Conservation (phyloP, 148 eudicot species). For the Rhododendron mucronatum region DNA sequence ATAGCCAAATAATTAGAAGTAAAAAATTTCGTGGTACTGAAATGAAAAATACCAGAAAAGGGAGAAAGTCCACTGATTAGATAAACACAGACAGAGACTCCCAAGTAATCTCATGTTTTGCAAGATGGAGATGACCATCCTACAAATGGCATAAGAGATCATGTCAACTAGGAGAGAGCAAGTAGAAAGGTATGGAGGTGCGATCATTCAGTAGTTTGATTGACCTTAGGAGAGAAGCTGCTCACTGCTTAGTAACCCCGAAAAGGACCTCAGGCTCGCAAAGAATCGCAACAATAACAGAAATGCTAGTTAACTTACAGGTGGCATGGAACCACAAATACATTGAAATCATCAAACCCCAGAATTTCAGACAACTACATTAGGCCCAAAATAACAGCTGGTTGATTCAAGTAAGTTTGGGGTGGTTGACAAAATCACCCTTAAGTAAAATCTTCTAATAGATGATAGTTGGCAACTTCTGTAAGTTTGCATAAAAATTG, state of each 20-base stretch:
- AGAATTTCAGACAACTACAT: not conserved
- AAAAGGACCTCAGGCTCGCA: not conserved
- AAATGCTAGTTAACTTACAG: not conserved
- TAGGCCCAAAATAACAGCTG: not conserved
- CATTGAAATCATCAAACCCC: not conserved
- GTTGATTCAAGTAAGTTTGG: not conserved
- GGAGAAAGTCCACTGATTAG: not conserved
- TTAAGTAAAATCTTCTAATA: not conserved
- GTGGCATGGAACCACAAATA: not conserved
- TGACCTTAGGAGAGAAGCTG: not conserved
- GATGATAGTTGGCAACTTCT: not conserved
- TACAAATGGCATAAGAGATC: not conserved
- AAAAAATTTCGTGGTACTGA: not conserved
- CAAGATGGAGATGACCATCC: not conserved
- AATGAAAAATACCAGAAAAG: not conserved
- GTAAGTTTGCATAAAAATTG: not conserved
- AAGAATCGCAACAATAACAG: not conserved
- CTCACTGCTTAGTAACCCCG: not conserved
- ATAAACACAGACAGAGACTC: not conserved
- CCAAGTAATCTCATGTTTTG: too few species aligned
- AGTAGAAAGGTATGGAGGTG: not conserved
- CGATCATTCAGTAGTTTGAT: not conserved
- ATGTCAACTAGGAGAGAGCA: not conserved
- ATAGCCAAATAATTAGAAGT: not conserved
- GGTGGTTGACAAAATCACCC: not conserved